phyloP scores from a whole-genome alignment of 2,329 filamentous ascomycete genomes.

The Akanthomyces muscarius region DNA sequence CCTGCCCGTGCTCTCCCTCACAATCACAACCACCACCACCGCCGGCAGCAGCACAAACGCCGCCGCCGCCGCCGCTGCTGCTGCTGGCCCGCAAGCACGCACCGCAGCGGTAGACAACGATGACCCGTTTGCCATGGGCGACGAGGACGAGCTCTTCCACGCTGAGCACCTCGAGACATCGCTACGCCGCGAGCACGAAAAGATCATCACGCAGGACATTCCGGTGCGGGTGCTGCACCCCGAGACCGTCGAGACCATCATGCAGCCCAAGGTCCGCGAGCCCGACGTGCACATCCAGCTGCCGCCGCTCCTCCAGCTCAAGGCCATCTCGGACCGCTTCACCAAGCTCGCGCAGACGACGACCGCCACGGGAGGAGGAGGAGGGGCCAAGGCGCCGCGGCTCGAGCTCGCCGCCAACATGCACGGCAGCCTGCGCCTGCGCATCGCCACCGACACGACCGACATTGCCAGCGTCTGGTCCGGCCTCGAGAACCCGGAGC shows the following conservation, averaged over 20 bases:
- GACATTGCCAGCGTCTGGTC: slow-evolving; percentile 84
- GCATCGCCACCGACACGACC: slow-evolving; percentile 77
- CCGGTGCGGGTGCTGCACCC: slow-evolving; percentile 87
- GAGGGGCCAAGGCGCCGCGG: slow-evolving; percentile 51
- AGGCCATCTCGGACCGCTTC: slow-evolving; percentile 92
- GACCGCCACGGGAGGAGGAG: not conserved
- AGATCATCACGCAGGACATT: slow-evolving; percentile 90
- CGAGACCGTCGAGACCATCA: slow-evolving; percentile 81
- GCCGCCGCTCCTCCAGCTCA: slow-evolving; percentile 81
- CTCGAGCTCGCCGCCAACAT: slow-evolving; percentile 90
- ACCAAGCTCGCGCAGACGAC: slow-evolving; percentile 69
- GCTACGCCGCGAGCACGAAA: slow-evolving; percentile 71
- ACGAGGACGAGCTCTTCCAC: slow-evolving; percentile 44
- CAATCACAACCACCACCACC: slow-evolving; percentile 73
- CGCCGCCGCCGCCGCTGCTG: slow-evolving; percentile 24
- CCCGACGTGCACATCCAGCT: slow-evolving; percentile 93
- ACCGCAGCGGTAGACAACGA: slow-evolving; percentile 25
- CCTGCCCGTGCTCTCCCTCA: slow-evolving; percentile 81
- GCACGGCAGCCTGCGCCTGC: slow-evolving; percentile 79
- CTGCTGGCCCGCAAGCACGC: slow-evolving; percentile 25
- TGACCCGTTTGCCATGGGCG: slow-evolving; percentile 36
- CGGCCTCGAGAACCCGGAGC: slow-evolving; percentile 77
- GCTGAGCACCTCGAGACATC: slow-evolving; percentile 52
- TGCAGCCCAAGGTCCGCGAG: slow-evolving; percentile 85
- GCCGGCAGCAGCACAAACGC: slow-evolving; percentile 32